Evolutionary conservation across 2,329 filamentous ascomycete genomes (phyloP).

Genomic region (Alternaria arborescens): DNA sequence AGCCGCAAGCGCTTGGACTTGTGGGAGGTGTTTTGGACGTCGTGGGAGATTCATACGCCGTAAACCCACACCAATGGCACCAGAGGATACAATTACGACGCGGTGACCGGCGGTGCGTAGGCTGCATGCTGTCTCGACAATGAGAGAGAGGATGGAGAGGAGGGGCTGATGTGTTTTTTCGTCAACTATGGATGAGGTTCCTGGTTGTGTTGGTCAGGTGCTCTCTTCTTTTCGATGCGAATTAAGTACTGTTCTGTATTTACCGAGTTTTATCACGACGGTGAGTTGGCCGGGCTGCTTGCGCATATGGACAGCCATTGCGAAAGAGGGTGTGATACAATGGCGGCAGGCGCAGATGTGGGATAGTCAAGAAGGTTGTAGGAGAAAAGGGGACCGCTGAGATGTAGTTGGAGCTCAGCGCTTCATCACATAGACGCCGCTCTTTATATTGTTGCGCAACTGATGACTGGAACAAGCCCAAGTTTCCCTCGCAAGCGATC

Average conservation of each 20-base stretch:
- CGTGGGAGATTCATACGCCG: slow-evolving; percentile 88
- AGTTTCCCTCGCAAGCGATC: slow-evolving; percentile 23
- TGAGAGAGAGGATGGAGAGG: slow-evolving; percentile 86
- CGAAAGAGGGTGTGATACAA: background rate
- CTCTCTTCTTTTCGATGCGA: slow-evolving; percentile 27
- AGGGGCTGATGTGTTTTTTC: slow-evolving; percentile 94
- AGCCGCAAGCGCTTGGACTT: slow-evolving; percentile 91
- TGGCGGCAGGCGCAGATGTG: background rate
- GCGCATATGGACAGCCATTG: slow-evolving; percentile 54
- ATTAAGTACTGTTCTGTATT: slow-evolving; percentile 38
- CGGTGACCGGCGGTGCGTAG: slow-evolving; percentile 89
- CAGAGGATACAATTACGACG: slow-evolving; percentile 95
- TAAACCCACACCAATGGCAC: slow-evolving; percentile 93
- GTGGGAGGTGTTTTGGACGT: slow-evolving; percentile 87
- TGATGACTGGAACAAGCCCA: slow-evolving; percentile 29
- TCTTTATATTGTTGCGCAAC: slow-evolving; percentile 8
- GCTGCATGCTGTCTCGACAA: slow-evolving; percentile 91
- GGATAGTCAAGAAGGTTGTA: background rate
- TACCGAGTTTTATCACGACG: slow-evolving; percentile 89
- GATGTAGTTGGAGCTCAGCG: background rate
- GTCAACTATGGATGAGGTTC: slow-evolving; percentile 98
- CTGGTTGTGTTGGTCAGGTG: slow-evolving; percentile 60
- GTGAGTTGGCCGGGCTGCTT: slow-evolving; percentile 67
- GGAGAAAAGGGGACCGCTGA: background rate
- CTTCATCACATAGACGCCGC: background rate